A percentile compares a stretch with the other conserved stretches of the same genome.
These are phyloP conservation scores for Tuber melanosporum DNA, from an alignment of 495 filamentous ascomycete species.

Conservation along the genomic window DNA sequence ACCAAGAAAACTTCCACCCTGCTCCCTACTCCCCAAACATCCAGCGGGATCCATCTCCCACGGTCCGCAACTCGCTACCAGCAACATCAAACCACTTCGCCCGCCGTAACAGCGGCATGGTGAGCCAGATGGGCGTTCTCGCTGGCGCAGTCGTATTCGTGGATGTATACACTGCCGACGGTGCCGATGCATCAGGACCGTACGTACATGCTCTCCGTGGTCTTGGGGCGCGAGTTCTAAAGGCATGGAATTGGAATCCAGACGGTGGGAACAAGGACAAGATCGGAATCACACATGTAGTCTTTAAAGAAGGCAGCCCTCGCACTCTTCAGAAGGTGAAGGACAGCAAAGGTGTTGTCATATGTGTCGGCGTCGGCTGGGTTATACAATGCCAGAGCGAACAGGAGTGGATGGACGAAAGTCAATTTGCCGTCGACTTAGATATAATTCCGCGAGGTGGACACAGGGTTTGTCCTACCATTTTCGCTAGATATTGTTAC, in stretches of 20 bases:
- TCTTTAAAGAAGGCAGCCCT: conserved; percentile 88
- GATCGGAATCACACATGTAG: conserved; percentile 85
- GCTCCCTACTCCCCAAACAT: neutral
- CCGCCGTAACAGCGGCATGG: conserved; percentile 3
- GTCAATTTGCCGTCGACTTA: conserved; percentile 49
- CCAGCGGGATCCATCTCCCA: neutral
- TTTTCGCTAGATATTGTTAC: conserved; percentile 44
- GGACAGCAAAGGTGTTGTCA: conserved; percentile 64
- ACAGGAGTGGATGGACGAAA: conserved; percentile 62
- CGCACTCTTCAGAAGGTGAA: conserved; percentile 82
- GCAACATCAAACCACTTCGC: neutral
- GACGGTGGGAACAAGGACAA: conserved; percentile 46
- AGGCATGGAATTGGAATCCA: conserved; percentile 80
- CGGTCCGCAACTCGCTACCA: neutral
- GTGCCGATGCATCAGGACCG: conserved; percentile 73
- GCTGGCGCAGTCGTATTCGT: conserved; percentile 78
- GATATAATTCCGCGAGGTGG: conserved; percentile 37
- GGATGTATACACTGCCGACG: conserved; percentile 87
- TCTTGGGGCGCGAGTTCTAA: conserved; percentile 80
- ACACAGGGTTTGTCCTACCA: conserved; percentile 30
- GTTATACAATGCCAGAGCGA: conserved; percentile 59
- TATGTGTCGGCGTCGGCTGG: conserved; percentile 82
- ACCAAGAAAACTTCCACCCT: conserved; percentile 17
- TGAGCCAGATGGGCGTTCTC: conserved; percentile 44
- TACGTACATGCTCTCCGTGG: conserved; percentile 74